Base-by-base conservation (phyloP, 192 early-diverging fungal genomes). In the Cetraspora pellucida region DNA sequence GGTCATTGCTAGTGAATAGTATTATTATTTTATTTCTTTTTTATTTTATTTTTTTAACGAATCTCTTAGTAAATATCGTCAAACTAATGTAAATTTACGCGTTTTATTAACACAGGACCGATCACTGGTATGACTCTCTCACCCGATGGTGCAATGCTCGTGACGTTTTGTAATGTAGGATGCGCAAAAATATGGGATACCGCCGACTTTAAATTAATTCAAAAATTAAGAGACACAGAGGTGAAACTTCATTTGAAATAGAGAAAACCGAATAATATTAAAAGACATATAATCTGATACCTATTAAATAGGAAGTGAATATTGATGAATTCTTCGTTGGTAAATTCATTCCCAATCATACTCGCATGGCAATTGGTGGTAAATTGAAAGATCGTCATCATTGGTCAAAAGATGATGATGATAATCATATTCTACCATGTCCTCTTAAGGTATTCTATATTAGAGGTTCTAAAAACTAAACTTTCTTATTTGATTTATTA, bases 281-380 rank as follows among this genome's bases (percentile, higher is more conserved):
- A 37, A 37, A 37, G 37, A 37, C 1, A 37, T 37, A 37, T 37
- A 37, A 13, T 47, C 2, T 31, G 75, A 77, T 84, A 88, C 65
- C 25, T 59, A 9, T 25, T 17, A 37, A 23, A 23, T 57, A 84
- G 76, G 93, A 94, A 81, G 76, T 84, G 13, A 88, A 97, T 57
- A 96, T 97, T 81, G 96, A 97, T 77, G 96, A 97, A 80, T 95
- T 91, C 70, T 97, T 93, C 76, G 90, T 92, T 43, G 95, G 95
- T 46, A 85, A 90, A 45, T 97, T 96, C 58, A 87, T 88, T 11
- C 89, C 89, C 27, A 85, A 89, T 73, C 85, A 88, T 11, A 85
- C 85, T 55, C 81, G 89, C 19, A 72, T 98, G 5, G 87, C 92
- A 21, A 90, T 91, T 21, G 96, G 91, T 9, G 96, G 96, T 68